Conservation (phyloP, 306 rosid genomes). For the Cajanus cajan region DNA sequence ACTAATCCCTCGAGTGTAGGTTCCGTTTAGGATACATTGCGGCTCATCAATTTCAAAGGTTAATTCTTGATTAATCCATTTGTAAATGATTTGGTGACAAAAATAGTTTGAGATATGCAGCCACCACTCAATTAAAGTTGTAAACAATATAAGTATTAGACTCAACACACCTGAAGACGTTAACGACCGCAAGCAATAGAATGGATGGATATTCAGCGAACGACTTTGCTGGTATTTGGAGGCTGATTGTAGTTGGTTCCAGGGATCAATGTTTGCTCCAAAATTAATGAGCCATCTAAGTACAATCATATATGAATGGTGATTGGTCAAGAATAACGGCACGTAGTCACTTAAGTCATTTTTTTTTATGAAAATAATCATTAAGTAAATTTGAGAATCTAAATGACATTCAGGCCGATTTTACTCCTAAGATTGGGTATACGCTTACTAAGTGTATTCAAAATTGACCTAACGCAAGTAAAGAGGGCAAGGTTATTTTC, state of each 20-base stretch:
- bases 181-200: neutral
- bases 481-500: neutral
- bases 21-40: constrained; percentile 5
- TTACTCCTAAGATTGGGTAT: too few relatives aligned
- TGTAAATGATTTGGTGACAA: constrained; percentile 21
- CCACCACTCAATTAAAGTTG: neutral
- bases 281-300: neutral
- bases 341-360: too few relatives aligned
- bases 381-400: too few relatives aligned
- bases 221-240: neutral
- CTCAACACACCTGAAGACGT: neutral
- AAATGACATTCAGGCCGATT: too few relatives aligned
- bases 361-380: too few relatives aligned
- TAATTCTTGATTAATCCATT: neutral
- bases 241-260: neutral
- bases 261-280: neutral
- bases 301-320: neutral
- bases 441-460: neutral
- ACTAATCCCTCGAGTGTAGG: constrained; percentile 28
- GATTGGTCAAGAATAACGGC: neutral
- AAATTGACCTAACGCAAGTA: neutral
- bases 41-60: constrained; percentile 16
- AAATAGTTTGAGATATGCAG: neutral
- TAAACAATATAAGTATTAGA: neutral
- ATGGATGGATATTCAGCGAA: neutral